Conservation (phyloP, 352 stramenopile genomes). For the Globisporangium megalacanthum region DNA sequence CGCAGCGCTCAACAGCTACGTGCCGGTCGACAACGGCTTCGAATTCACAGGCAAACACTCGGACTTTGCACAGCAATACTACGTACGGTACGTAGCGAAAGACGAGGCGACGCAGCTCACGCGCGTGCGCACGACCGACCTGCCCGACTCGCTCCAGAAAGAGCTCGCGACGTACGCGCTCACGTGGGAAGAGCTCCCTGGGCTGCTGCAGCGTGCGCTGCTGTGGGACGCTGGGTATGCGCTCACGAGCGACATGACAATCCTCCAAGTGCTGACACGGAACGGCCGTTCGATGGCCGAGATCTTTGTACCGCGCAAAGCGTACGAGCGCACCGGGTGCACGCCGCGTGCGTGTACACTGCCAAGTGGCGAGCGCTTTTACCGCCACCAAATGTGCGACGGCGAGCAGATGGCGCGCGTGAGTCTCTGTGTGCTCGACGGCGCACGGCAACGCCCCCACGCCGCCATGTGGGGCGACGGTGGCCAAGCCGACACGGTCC, state of each 20-base stretch:
- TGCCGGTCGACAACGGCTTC: slow-evolving; percentile 42
- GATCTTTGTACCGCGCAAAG: slow-evolving; percentile 50
- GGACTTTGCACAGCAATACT: slow-evolving; percentile 68
- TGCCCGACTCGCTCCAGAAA: slow-evolving; percentile 26
- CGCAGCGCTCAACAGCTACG: slow-evolving; percentile 15
- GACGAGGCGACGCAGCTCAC: slow-evolving; percentile 25
- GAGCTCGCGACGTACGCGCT: slow-evolving; percentile 33
- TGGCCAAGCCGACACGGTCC: slow-evolving; percentile 38
- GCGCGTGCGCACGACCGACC: slow-evolving; percentile 11
- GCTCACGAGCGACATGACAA: slow-evolving; percentile 22
- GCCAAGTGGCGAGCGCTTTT: slow-evolving; percentile 24
- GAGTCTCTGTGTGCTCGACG: slow-evolving; percentile 53
- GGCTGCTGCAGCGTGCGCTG: slow-evolving; percentile 54
- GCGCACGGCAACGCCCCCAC: slow-evolving; percentile 25
- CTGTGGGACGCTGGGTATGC: slow-evolving; percentile 69
- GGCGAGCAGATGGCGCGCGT: slow-evolving; percentile 29
- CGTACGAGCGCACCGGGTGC: slow-evolving; percentile 49
- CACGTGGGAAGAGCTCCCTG: slow-evolving; percentile 38
- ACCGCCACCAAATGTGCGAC: slow-evolving; percentile 40
- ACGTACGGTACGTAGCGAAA: slow-evolving; percentile 34
- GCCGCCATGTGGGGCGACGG: slow-evolving; percentile 55
- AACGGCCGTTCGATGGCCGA: slow-evolving; percentile 62
- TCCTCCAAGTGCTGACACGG: slow-evolving; percentile 54
- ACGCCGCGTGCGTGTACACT: slow-evolving; percentile 21
- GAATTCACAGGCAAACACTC: slow-evolving; percentile 51